Conservation (phyloP, 495 filamentous ascomycete species). For the Lindgomyces ingoldianus region DNA sequence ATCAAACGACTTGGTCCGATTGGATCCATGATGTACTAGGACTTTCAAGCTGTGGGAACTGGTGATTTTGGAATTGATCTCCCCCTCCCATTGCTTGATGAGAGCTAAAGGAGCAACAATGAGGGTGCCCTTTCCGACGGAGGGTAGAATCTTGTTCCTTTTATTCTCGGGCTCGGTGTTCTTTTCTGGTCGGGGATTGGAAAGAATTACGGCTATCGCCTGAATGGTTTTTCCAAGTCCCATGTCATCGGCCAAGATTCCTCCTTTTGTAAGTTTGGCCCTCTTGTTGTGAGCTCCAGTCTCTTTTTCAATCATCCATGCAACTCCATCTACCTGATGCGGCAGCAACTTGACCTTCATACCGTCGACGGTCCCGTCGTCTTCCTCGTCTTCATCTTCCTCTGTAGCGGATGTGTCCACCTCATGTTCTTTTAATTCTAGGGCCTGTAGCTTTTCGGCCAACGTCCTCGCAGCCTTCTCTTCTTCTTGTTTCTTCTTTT, state of each 20-base stretch:
- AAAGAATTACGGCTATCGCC: constrained; percentile 78
- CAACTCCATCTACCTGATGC: constrained; percentile 88
- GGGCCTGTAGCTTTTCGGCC: constrained; percentile 59
- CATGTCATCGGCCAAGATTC: constrained; percentile 89
- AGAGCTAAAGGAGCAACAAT: constrained; percentile 94
- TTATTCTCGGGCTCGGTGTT: constrained; percentile 46
- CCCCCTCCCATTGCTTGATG: constrained; percentile 96
- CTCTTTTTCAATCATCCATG: constrained; percentile 92
- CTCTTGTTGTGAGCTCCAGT: constrained; percentile 71
- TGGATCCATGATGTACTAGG: constrained; percentile 83
- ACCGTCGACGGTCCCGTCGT: constrained; percentile 75
- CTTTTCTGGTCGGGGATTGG: constrained; percentile 69
- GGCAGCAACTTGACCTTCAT: constrained; percentile 83
- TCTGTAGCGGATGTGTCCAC: constrained; percentile 50
- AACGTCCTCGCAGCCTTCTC: constrained; percentile 54
- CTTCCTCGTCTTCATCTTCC: constrained; percentile 67
- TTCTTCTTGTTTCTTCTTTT: constrained; percentile 47
- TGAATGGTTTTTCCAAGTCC: constrained; percentile 84
- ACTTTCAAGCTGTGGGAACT: constrained; percentile 70
- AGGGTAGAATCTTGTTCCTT: constrained; percentile 61
- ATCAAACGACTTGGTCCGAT: constrained; percentile 72
- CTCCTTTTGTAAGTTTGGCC: constrained; percentile 77
- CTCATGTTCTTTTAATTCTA: constrained; percentile 54
- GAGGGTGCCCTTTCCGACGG: constrained; percentile 74
- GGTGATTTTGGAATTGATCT: constrained; percentile 78